Percentiles rank a stretch among this genome's conserved stretches.
Conservation (phyloP, 305 asterid species). For the Solanum hybrid region DNA sequence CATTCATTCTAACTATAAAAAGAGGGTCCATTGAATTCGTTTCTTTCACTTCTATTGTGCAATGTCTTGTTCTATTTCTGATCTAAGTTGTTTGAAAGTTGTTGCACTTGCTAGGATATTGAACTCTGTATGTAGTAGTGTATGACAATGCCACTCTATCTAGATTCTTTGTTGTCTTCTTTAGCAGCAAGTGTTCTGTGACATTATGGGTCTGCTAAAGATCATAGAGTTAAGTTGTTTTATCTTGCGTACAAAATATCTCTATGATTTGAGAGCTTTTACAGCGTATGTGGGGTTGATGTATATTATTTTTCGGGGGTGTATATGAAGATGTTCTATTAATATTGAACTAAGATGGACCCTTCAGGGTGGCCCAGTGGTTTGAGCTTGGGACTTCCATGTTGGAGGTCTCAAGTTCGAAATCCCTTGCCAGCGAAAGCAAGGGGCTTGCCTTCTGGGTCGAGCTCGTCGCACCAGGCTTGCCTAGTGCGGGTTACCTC, state of each 20-base stretch:
- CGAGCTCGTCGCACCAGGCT: too few species aligned
- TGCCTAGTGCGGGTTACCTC: too few species aligned
- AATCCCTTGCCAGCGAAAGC: too few species aligned
- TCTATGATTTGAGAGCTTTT: not conserved
- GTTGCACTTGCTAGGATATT: not conserved
- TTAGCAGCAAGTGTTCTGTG: not conserved
- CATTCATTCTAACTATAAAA: not conserved
- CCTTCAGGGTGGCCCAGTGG: too few species aligned
- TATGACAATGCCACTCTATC: not conserved
- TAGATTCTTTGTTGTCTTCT: not conserved
- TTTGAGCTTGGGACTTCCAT: too few species aligned
- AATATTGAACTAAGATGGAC: not conserved
- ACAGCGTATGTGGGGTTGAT: not conserved
- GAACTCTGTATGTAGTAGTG: not conserved
- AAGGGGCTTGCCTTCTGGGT: too few species aligned
- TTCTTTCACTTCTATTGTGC: conserved; percentile 5
- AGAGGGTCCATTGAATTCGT: conserved; percentile 1
- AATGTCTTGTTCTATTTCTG: not conserved
- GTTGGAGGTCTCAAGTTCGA: too few species aligned
- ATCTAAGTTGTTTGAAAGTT: not conserved
- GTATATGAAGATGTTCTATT: not conserved
- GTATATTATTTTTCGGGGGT: not conserved
- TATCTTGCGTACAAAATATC: not conserved
- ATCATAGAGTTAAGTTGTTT: not conserved
- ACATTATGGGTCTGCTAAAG: not conserved